Evolutionary conservation across 768 basidiomycete genomes (phyloP), one percentile per base, ranked within the genome.

Genomic region (Boletus fagicola): DNA sequence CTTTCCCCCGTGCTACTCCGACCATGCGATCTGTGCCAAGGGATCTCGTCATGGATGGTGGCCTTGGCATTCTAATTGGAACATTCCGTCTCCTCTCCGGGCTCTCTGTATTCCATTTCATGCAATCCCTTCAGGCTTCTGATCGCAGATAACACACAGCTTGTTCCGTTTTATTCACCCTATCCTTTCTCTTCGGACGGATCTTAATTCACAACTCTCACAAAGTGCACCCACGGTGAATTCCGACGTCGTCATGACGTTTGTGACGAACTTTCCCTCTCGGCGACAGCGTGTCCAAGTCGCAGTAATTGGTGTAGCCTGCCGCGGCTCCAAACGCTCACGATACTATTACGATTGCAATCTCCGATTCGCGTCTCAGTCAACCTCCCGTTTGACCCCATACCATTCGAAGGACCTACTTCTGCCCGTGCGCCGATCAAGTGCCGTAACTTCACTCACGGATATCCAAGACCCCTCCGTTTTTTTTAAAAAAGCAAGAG

Each of bases 1-100:
- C 2, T 7, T 36, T 36, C 31, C 40, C 43, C 33, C 12, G 33
- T 40, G 5, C 28, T 40, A 36, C 36, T 20, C 46, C 39, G 31
- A 42, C 26, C 61, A 51, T 51, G 49, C 24, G n/a, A 48, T 30
- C 22, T 39, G 4, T 59, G 45, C 26, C 58, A 54, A 59, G 15
- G 8, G 47, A 53, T 31, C 15, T 39, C 38, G 22, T 30, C 20
- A 11, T 11, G 15, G 8, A 16, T 12, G n/a, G 33, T 52, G 18
- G 5, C 12, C 18, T 50, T 50, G 11, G 35, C 35, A 35, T n/a
- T n/a, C 24, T 26, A 26, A 40, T 13, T 26, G 11, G 35, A n/a
- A 7, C 24, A 18, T 38, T 15, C 16, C 7, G 16, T 36, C 16
- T 20, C 16, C 20, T 53, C 16, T 47, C 4, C 33, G 26, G 26